phyloP scores from a whole-genome alignment of 2,329 filamentous ascomycete genomes.

The Volutella citrinella region DNA sequence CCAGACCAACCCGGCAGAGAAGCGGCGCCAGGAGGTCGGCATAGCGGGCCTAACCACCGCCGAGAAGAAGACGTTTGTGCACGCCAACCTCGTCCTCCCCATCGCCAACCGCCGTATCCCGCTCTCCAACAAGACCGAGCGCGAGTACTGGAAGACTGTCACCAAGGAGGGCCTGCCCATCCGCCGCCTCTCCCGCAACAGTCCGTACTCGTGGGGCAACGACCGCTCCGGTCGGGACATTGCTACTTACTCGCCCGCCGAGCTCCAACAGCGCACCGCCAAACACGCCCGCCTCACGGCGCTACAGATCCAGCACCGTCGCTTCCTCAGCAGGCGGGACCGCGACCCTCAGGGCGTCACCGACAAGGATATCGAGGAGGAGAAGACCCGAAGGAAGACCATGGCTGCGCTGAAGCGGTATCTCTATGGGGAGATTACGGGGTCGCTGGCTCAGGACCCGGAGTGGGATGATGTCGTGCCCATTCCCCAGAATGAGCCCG shows the following conservation, averaged over 20 bases:
- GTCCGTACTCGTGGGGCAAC: slow-evolving; percentile 44
- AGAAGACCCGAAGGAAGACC: slow-evolving; percentile 44
- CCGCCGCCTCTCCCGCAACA: slow-evolving; percentile 36
- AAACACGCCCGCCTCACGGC: slow-evolving; percentile 42
- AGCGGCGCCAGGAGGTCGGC: slow-evolving; percentile 42
- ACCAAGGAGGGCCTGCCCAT: slow-evolving; percentile 50
- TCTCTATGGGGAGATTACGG: slow-evolving; percentile 49
- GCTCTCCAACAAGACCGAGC: slow-evolving; percentile 46
- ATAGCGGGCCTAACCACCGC: slow-evolving; percentile 43
- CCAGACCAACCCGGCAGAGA: slow-evolving; percentile 48
- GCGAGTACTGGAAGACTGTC: slow-evolving; percentile 57
- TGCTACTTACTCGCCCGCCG: slow-evolving; percentile 44
- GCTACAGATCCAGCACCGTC: slow-evolving; percentile 42
- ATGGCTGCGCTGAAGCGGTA: slow-evolving; percentile 51
- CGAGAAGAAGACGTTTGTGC: slow-evolving; percentile 48
- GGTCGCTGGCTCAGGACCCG: slow-evolving; percentile 57
- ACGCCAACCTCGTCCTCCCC: slow-evolving; percentile 43
- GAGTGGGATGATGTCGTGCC: slow-evolving; percentile 82
- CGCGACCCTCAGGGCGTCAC: slow-evolving; percentile 27
- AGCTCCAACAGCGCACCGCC: slow-evolving; percentile 41
- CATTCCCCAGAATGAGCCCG: slow-evolving; percentile 80
- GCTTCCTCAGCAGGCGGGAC: slow-evolving; percentile 40
- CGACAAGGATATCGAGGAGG: slow-evolving; percentile 41
- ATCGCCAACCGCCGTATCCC: slow-evolving; percentile 34
- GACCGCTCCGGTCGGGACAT: slow-evolving; percentile 50